phyloP scores from a whole-genome alignment of 1,139 yeast species.

The Ogataea hybrid region DNA sequence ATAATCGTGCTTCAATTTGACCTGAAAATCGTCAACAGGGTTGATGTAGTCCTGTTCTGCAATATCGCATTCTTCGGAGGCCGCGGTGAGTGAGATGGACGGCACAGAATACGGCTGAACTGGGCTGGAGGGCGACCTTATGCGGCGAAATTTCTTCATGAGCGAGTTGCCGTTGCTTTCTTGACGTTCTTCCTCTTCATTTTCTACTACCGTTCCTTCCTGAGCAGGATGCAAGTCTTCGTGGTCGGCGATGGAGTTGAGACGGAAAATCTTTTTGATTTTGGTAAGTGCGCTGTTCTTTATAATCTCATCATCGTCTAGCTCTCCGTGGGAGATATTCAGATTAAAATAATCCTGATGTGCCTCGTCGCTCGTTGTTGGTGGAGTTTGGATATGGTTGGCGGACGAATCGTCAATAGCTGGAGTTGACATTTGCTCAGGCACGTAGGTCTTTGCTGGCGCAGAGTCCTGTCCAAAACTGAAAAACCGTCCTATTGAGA shows the following conservation, averaged over 20 bases:
- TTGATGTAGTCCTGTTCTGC: slow-evolving; percentile 26
- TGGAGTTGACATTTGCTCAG: slow-evolving; percentile 15
- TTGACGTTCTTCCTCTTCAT: slow-evolving; percentile 13
- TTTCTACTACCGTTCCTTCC: slow-evolving; percentile 2
- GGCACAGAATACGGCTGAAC: slow-evolving; percentile 13
- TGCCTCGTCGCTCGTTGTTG: slow-evolving; percentile 13
- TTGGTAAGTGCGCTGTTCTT: slow-evolving; percentile 26
- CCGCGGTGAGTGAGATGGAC: slow-evolving; percentile 6
- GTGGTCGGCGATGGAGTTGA: slow-evolving; percentile 19
- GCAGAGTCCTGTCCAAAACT: slow-evolving; percentile 26
- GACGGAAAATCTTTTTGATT: slow-evolving; percentile 30
- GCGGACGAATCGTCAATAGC: slow-evolving; percentile 16
- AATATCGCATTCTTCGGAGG: slow-evolving; percentile 24
- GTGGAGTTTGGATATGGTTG: slow-evolving; percentile 22
- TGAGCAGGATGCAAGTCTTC: slow-evolving; percentile 8
- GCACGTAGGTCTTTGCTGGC: slow-evolving; percentile 1
- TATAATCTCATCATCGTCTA: slow-evolving; percentile 15
- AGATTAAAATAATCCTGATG: slow-evolving; percentile 13
- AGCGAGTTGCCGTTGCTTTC: slow-evolving; percentile 22
- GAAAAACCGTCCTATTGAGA: slow-evolving; percentile 31
- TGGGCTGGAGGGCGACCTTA: slow-evolving; percentile 33
- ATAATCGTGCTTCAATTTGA: slow-evolving; percentile 34
- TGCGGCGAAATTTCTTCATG: slow-evolving; percentile 31
- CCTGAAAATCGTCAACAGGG: slow-evolving; percentile 36
- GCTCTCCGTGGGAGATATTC: slow-evolving; percentile 1